These are phyloP conservation scores for Fusarium sp. DNA, from an alignment of 2,329 filamentous ascomycete species.

Conservation along the genomic window DNA sequence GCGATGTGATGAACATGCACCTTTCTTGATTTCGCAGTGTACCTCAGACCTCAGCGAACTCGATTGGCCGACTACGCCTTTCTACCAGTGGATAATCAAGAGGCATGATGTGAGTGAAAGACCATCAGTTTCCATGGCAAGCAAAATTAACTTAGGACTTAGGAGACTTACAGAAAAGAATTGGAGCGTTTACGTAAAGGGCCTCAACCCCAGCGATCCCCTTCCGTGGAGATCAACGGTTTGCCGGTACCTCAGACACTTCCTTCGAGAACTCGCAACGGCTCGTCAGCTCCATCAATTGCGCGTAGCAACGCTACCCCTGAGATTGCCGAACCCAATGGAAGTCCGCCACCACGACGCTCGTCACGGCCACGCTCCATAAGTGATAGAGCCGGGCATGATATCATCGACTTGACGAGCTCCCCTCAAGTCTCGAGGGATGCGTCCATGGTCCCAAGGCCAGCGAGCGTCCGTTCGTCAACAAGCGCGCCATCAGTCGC, in stretches of 20 bases:
- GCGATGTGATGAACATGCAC: slow-evolving; percentile 60
- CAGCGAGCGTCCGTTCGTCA: slow-evolving; percentile 11
- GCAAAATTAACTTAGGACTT: slow-evolving; percentile 2
- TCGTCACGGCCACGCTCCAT: slow-evolving; percentile 35
- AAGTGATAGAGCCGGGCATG: slow-evolving; percentile 11
- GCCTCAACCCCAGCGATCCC: slow-evolving; percentile 26
- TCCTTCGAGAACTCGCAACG: slow-evolving; percentile 40
- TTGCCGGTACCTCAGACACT: slow-evolving; percentile 12
- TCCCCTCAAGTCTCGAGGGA: slow-evolving; percentile 9
- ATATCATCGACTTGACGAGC: neutral
- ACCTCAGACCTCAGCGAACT: slow-evolving; percentile 50
- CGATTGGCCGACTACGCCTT: slow-evolving; percentile 59
- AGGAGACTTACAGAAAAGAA: slow-evolving; percentile 46
- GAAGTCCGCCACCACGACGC: slow-evolving; percentile 21
- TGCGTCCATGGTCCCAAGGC: slow-evolving; percentile 2
- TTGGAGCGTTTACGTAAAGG: slow-evolving; percentile 39
- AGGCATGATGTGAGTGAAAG: slow-evolving; percentile 53
- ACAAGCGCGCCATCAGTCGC: slow-evolving; percentile 7
- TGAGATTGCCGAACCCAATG: slow-evolving; percentile 16
- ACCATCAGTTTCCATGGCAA: neutral
- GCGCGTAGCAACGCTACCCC: slow-evolving; percentile 27
- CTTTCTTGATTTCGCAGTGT: slow-evolving; percentile 65
- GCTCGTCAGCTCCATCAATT: slow-evolving; percentile 27
- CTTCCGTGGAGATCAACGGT: slow-evolving; percentile 28
- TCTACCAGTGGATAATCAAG: slow-evolving; percentile 61